A percentile compares a stretch with the other conserved stretches of the same genome.
Evolutionary conservation across 805 yeast species (phyloP).

Genomic region (Ogataea pilisensis): DNA sequence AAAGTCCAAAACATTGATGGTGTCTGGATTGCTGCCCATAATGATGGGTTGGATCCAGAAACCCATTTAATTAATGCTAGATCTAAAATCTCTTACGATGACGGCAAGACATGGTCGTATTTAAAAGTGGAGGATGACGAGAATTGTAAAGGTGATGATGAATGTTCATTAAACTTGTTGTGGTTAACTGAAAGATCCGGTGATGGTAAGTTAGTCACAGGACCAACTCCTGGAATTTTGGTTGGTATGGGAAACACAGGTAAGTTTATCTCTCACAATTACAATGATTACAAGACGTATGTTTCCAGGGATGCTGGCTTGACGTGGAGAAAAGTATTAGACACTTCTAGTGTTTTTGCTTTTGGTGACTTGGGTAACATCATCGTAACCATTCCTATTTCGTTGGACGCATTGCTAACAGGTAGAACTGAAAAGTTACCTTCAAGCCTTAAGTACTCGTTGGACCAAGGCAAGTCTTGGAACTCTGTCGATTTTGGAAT

Average conservation of each 20-base stretch:
- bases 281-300: conserved; percentile 38
- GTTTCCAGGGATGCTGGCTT: conserved; percentile 74
- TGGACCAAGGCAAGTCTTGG: conserved; percentile 77
- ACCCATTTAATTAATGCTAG: conserved; percentile 25
- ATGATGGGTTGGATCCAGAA: conserved; percentile 19
- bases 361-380: conserved; percentile 81
- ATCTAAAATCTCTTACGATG: conserved; percentile 44
- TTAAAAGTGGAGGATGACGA: conserved; percentile 43
- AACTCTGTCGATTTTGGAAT: conserved; percentile 41
- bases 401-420: conserved; percentile 11
- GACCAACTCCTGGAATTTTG: conserved; percentile 53
- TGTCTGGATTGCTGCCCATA: conserved; percentile 45
- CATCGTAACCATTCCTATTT: conserved; percentile 52
- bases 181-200: conserved; percentile 35
- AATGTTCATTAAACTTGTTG: conserved; percentile 45
- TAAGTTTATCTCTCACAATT: conserved; percentile 35
- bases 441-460: conserved; percentile 41
- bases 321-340: conserved; percentile 58
- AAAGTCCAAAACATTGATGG: conserved; percentile 57
- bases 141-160: conserved; percentile 38
- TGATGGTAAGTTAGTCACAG: conserved; percentile 39
- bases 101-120: conserved; percentile 51
- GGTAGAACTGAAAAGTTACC: conserved; percentile 31
- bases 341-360: conserved; percentile 48
- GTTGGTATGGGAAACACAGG: conserved; percentile 85